A percentile compares a stretch with the other conserved stretches of the same genome.
phyloP scores from a whole-genome alignment of 495 filamentous ascomycete species.

The Aspergillus biplanus region DNA sequence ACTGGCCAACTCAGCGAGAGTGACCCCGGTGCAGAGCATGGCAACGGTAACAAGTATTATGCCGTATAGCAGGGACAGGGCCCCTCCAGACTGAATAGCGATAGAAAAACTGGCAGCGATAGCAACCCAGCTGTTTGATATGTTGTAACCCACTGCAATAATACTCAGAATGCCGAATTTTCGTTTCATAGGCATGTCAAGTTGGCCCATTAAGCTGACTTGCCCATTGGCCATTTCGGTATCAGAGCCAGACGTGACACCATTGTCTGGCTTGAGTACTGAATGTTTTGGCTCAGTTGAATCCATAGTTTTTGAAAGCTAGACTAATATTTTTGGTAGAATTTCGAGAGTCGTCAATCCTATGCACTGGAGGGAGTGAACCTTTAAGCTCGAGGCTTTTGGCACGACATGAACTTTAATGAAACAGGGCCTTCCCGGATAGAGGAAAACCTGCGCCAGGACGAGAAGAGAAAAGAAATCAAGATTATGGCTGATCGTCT shows the following conservation, averaged over 20 bases:
- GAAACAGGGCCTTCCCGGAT: background rate
- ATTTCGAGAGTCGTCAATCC: background rate
- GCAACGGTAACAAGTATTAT: slow-evolving; percentile 31
- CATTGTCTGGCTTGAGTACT: slow-evolving; percentile 15
- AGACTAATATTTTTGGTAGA: background rate
- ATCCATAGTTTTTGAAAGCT: slow-evolving; percentile 14
- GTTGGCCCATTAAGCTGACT: slow-evolving; percentile 22
- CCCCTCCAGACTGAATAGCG: slow-evolving; percentile 35
- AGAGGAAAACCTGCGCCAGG: background rate
- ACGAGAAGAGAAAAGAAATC: background rate
- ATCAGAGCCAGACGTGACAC: slow-evolving; percentile 4
- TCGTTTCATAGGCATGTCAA: slow-evolving; percentile 26
- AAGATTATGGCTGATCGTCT: background rate
- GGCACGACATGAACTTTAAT: background rate
- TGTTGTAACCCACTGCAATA: slow-evolving; percentile 40
- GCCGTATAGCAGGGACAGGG: slow-evolving; percentile 38
- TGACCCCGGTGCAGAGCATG: slow-evolving; percentile 43
- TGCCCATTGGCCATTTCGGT: slow-evolving; percentile 28
- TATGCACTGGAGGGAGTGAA: background rate
- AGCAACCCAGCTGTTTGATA: slow-evolving; percentile 37
- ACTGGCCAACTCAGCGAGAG: slow-evolving; percentile 53
- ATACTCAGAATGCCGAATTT: slow-evolving; percentile 34
- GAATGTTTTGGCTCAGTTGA: slow-evolving; percentile 14
- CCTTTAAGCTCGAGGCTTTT: background rate
- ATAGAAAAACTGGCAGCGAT: slow-evolving; percentile 38